phyloP scores from a whole-genome alignment of 768 basidiomycete species.

The Suillus sp. region DNA sequence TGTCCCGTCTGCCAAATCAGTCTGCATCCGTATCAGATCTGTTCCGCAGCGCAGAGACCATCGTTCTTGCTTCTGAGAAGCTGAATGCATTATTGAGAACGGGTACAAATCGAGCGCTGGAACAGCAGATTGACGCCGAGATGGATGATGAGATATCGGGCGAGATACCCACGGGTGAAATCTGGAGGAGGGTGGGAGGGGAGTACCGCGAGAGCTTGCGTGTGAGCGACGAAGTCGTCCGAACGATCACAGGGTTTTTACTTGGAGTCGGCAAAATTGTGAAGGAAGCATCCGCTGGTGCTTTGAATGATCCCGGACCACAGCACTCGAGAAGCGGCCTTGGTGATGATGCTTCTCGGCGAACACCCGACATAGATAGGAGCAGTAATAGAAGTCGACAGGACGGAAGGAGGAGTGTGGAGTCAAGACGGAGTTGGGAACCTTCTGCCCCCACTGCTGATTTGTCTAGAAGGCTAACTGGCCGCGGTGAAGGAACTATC shows the following conservation, averaged over 20 bases:
- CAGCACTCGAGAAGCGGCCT: conserved; percentile 57
- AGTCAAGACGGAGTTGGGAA: conserved; percentile 50
- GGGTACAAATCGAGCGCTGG: conserved; percentile 60
- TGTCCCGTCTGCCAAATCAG: conserved; percentile 55
- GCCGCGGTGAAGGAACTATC: conserved; percentile 26
- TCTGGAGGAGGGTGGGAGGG: conserved; percentile 70
- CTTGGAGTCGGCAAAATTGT: conserved; percentile 73
- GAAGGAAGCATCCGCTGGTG: conserved; percentile 48
- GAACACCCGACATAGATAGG: conserved; percentile 37
- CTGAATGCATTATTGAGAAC: conserved; percentile 62
- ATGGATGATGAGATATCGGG: conserved; percentile 49
- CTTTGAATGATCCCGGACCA: conserved; percentile 35
- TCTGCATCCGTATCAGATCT: conserved; percentile 53
- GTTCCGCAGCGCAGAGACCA: conserved; percentile 58
- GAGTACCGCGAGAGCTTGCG: conserved; percentile 74
- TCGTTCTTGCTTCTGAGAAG: conserved; percentile 67
- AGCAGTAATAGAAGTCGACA: conserved; percentile 49
- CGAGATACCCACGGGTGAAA: conserved; percentile 34
- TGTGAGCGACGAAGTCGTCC: conserved; percentile 76
- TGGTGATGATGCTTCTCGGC: conserved; percentile 48
- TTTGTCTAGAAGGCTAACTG: conserved; percentile 29
- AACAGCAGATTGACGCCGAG: conserved; percentile 76
- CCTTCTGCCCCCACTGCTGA: conserved; percentile 27
- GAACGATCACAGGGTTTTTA: conserved; percentile 74
- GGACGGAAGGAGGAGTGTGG: conserved; percentile 60